phyloP scores from a whole-genome alignment of 2,329 filamentous ascomycete species.

The Fusarium lateritium region DNA sequence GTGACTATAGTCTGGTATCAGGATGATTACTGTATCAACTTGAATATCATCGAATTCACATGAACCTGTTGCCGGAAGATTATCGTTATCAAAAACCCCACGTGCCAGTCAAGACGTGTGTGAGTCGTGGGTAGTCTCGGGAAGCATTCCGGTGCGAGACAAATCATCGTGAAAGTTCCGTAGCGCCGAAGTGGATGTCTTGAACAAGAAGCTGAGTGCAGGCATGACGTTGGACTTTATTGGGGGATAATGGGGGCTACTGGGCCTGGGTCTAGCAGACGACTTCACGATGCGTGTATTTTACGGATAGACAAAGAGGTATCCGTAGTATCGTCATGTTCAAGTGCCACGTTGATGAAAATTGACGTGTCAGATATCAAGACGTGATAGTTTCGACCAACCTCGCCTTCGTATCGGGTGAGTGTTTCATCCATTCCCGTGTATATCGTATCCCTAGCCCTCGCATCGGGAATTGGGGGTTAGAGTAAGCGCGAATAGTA shows the following conservation, averaged over 20 bases:
- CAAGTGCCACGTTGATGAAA: neutral
- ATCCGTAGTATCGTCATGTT: neutral
- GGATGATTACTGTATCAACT: neutral
- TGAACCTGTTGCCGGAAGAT: neutral
- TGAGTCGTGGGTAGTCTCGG: conserved; percentile 16
- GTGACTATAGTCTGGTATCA: neutral
- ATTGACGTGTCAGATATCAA: neutral
- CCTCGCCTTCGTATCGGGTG: conserved; percentile 8
- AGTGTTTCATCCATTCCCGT: conserved; percentile 7
- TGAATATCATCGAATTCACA: neutral
- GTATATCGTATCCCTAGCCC: neutral
- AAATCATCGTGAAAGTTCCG: conserved; percentile 18
- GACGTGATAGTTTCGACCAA: neutral
- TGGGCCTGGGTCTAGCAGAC: neutral
- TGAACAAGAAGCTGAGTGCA: neutral
- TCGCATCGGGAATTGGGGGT: neutral
- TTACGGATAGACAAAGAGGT: neutral
- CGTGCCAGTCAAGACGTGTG: conserved; percentile 10
- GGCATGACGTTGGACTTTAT: conserved; percentile 2
- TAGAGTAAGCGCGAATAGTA: conserved; percentile 7
- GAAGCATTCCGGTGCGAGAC: conserved; percentile 18
- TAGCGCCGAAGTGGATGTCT: conserved; percentile 6
- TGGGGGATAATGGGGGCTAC: neutral
- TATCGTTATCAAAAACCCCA: conserved; percentile 4
- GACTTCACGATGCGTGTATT: neutral